A percentile compares a stretch with the other conserved stretches of the same genome.
phyloP scores from a whole-genome alignment of 352 stramenopile genomes.

The Phytophthora megakarya region DNA sequence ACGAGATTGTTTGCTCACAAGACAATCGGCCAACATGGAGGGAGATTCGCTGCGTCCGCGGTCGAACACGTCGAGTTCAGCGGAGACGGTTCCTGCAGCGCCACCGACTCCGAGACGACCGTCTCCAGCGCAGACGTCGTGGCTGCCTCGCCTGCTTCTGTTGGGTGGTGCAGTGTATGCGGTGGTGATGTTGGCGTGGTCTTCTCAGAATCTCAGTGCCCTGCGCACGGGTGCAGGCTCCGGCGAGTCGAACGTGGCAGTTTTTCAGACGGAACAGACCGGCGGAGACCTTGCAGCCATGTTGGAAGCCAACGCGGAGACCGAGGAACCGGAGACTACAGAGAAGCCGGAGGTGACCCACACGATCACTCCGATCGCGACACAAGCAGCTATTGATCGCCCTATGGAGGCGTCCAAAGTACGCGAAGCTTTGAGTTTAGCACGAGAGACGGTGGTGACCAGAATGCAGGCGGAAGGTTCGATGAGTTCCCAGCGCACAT shows the following conservation, averaged over 20 bases:
- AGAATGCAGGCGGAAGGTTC: slow-evolving; percentile 24
- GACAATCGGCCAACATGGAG: slow-evolving; percentile 28
- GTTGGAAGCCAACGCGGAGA: slow-evolving; percentile 22
- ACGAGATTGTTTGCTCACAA: slow-evolving; percentile 7
- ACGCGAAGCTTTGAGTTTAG: slow-evolving; percentile 18
- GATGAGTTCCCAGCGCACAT: neutral
- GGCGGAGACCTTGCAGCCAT: slow-evolving; percentile 10
- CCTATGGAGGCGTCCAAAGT: slow-evolving; percentile 29
- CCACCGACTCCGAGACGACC: slow-evolving; percentile 6
- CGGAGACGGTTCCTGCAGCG: neutral
- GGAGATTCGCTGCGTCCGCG: slow-evolving; percentile 24
- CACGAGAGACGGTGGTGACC: slow-evolving; percentile 21
- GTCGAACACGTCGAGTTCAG: slow-evolving; percentile 5
- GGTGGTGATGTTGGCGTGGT: slow-evolving; percentile 34
- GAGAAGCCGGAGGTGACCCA: neutral
- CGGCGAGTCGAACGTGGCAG: slow-evolving; percentile 2
- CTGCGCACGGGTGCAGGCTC: slow-evolving; percentile 15
- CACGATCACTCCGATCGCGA: slow-evolving; percentile 14
- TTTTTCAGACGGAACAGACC: neutral
- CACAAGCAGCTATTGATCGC: slow-evolving; percentile 20
- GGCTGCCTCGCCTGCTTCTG: slow-evolving; percentile 30
- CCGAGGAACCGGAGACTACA: too few species aligned
- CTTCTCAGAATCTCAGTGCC: slow-evolving; percentile 25
- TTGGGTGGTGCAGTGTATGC: slow-evolving; percentile 28
- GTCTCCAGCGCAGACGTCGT: slow-evolving; percentile 9